These are phyloP conservation scores for Russula emetica DNA, from an alignment of 768 basidiomycete genomes.

Conservation along the genomic window DNA sequence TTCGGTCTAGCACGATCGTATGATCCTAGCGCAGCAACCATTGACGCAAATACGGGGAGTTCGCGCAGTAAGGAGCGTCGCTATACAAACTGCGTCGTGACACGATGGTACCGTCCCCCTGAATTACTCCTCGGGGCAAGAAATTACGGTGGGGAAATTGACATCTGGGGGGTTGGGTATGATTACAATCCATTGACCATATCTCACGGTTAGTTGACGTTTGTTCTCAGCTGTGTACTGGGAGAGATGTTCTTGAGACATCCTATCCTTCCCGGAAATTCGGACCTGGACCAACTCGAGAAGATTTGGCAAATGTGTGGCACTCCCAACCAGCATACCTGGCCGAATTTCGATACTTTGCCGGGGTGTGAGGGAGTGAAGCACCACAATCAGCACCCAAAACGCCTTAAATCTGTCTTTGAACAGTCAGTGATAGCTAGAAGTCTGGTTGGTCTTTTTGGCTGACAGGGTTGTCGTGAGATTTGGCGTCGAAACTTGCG, in stretches of 20 bases:
- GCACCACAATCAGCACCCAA: constrained; percentile 49
- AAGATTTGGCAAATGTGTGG: constrained; percentile 91
- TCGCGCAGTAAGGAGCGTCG: constrained; percentile 53
- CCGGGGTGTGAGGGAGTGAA: constrained; percentile 80
- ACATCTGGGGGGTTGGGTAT: constrained; percentile 97
- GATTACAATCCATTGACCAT: constrained; percentile 29
- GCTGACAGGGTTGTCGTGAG: constrained; percentile 36
- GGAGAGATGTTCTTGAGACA: constrained; percentile 90
- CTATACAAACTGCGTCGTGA: constrained; percentile 95
- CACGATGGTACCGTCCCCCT: constrained; percentile 91
- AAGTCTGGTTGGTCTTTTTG: constrained; percentile 19
- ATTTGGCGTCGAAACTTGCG: constrained; percentile 67
- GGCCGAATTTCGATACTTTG: constrained; percentile 71
- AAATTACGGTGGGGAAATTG: constrained; percentile 89
- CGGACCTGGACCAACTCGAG: constrained; percentile 88
- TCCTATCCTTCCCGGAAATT: constrained; percentile 82
- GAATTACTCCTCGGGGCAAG: constrained; percentile 86
- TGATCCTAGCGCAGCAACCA: constrained; percentile 47
- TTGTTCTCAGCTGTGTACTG: constrained; percentile 70
- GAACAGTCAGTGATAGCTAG: constrained; percentile 46
- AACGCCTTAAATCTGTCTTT: constrained; percentile 55
- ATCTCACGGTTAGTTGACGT: neutral
- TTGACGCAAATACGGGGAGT: constrained; percentile 36
- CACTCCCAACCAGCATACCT: constrained; percentile 74
- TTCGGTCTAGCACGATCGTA: constrained; percentile 91